Conservation (phyloP, 2,329 filamentous ascomycete genomes). For the Colletotrichum sp. region DNA sequence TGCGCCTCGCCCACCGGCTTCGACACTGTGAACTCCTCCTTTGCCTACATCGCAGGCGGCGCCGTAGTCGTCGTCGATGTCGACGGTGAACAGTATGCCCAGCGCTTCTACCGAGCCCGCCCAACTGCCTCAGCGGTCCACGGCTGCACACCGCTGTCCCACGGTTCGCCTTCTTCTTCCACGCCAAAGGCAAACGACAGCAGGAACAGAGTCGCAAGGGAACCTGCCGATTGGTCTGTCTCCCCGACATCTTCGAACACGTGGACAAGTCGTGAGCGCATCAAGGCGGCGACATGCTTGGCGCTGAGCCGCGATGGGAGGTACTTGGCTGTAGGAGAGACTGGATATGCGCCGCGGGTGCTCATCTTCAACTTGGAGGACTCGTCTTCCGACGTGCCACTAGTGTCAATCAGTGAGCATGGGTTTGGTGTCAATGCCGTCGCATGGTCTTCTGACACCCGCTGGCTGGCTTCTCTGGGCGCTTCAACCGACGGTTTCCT, state of each 20-base stretch:
- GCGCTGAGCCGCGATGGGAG: conserved; percentile 86
- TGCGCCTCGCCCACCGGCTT: conserved; percentile 86
- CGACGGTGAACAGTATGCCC: conserved; percentile 69
- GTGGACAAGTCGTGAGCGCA: conserved; percentile 88
- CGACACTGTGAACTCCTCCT: conserved; percentile 77
- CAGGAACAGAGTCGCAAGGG: conserved; percentile 61
- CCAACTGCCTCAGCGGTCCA: conserved; percentile 75
- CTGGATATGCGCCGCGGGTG: conserved; percentile 90
- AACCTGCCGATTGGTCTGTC: conserved; percentile 63
- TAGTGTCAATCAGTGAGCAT: conserved; percentile 89
- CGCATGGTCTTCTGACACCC: conserved; percentile 87
- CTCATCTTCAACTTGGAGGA: conserved; percentile 88
- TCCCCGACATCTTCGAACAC: conserved; percentile 66
- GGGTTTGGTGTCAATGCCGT: conserved; percentile 87
- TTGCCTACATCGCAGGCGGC: conserved; percentile 92
- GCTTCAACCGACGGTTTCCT: conserved; percentile 92
- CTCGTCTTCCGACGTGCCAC: conserved; percentile 77
- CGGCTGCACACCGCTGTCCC: conserved; percentile 54
- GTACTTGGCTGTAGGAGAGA: conserved; percentile 92
- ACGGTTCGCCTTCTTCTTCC: conserved; percentile 55
- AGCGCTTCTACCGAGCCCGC: conserved; percentile 90
- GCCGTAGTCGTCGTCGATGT: conserved; percentile 90
- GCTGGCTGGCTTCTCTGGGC: conserved; percentile 86
- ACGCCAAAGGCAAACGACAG: conserved; percentile 68
- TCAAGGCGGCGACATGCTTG: conserved; percentile 93